Conservation (phyloP, 2,329 filamentous ascomycete species). For the Neonectria punicea region DNA sequence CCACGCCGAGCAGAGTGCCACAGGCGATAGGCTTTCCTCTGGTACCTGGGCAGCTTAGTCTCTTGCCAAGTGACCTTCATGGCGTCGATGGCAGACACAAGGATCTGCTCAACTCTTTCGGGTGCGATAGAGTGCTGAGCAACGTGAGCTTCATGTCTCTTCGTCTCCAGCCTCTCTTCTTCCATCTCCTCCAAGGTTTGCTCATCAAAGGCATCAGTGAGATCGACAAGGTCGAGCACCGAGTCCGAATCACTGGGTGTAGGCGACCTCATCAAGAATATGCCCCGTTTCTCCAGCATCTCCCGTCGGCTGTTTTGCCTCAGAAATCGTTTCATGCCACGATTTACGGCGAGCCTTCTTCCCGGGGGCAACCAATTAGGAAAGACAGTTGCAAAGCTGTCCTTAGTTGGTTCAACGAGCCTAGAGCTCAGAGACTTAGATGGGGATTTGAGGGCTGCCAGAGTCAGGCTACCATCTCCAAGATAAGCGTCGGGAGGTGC, state of each 20-base stretch:
- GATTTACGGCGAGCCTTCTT: constrained; percentile 56
- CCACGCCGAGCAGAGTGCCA: constrained; percentile 68
- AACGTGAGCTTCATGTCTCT: constrained; percentile 19
- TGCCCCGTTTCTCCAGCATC: constrained; percentile 20
- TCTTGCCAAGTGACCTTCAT: constrained; percentile 67
- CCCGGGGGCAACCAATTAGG: constrained; percentile 52
- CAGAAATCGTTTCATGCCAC: constrained; percentile 54
- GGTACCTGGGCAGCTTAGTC: constrained; percentile 65
- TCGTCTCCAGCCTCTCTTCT: constrained; percentile 42
- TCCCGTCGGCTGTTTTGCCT: constrained; percentile 38
- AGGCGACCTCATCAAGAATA: constrained; percentile 26
- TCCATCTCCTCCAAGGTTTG: constrained; percentile 72
- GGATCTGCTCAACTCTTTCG: constrained; percentile 60
- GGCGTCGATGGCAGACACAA: constrained; percentile 64
- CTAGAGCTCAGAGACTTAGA: constrained; percentile 35
- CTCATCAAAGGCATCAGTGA: constrained; percentile 56
- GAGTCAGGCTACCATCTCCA: constrained; percentile 47
- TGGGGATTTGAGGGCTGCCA: constrained; percentile 37
- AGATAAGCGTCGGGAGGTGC: constrained; percentile 47
- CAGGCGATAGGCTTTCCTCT: constrained; percentile 65
- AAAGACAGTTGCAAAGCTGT: constrained; percentile 42
- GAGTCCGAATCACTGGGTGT: constrained; percentile 43
- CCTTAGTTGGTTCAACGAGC: constrained; percentile 30
- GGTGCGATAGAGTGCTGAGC: constrained; percentile 46
- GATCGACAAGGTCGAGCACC: constrained; percentile 55